Base-by-base conservation (phyloP, 225 moss, liverwort and hornwort species). In the Takakia lepidozioides region DNA sequence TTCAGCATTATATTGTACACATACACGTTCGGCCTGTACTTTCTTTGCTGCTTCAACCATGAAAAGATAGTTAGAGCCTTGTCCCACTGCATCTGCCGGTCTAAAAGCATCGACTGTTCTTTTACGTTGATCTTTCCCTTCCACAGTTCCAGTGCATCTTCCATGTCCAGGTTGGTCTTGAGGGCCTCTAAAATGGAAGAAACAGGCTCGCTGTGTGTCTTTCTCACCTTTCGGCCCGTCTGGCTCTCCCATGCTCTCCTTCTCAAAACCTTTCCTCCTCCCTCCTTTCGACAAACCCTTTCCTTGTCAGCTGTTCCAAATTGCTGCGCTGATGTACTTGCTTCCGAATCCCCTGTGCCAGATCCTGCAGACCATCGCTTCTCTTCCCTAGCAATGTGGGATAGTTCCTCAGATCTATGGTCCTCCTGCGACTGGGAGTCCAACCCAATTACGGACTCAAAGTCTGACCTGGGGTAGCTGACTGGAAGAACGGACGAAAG, bases 1-100 rank as follows among this genome's bases (percentile, higher is more conserved):
- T 73, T 98, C 34, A 98, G 63, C 71, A 98, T 66, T 29, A 98
- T 91, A 38, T 83, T 85, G 26, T 87, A 98, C 27, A 82, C 80
- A 49, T 82, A 76, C 4, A 80, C 69, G 60, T 81, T 87, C 15
- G 85, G 83, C 41, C 23, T 50, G 38, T 91, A 87, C 23, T 63
- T 54, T 10, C 69, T 75, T 54, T 82, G 81, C 25, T 59, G 61
- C 42, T 79, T 73, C 27, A 85, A 59, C 98, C 91, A 91, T 2
- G 60, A 24, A 58, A 82, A 98, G 3, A 83, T 48, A 20, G 57
- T 61, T 17, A 91, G 48, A 7, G 85, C 87, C 19, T 80, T 80
- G 62, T 62, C 68, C 58, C 85, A 98, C 38, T 69, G 59, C 78
- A 71, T 76, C 61, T 87, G 79, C 46, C 80, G 82, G 52, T 87